Percentiles rank a stretch among this genome's conserved stretches.
phyloP scores from a whole-genome alignment of 2,329 filamentous ascomycete genomes.

The Ophiostoma tasmaniense region DNA sequence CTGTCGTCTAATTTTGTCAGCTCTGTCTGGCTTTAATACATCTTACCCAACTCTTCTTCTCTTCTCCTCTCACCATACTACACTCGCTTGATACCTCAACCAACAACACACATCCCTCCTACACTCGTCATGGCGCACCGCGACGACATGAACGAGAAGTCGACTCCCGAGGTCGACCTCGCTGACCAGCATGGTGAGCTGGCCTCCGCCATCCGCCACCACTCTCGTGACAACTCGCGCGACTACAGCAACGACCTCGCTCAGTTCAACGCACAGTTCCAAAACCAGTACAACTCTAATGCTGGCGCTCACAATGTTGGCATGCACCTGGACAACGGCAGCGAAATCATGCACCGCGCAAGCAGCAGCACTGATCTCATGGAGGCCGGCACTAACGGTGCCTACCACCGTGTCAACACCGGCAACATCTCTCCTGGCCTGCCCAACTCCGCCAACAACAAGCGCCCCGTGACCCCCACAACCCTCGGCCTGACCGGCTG shows the following conservation, averaged over 20 bases:
- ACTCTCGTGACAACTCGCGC: slow-evolving; percentile 15
- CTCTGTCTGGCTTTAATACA: not conserved
- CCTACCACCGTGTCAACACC: not conserved
- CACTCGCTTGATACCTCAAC: not conserved
- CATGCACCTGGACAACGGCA: not conserved
- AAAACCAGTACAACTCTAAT: not conserved
- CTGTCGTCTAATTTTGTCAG: not conserved
- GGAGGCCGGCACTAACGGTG: not conserved
- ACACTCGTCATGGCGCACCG: not conserved
- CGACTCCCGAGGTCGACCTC: slow-evolving; percentile 2
- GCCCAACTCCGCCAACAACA: slow-evolving; percentile 4
- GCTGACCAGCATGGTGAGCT: slow-evolving; percentile 12
- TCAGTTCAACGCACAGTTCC: slow-evolving; percentile 11
- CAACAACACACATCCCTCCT: not conserved
- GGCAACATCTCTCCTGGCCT: not conserved
- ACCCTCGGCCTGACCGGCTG: slow-evolving; percentile 15
- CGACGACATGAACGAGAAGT: slow-evolving; percentile 14
- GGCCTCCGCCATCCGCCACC: slow-evolving; percentile 6
- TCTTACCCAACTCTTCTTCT: not conserved
- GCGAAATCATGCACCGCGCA: slow-evolving; percentile 6
- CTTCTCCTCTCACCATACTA: not conserved
- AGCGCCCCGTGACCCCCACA: slow-evolving; percentile 17
- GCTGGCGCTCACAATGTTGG: not conserved
- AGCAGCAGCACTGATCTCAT: slow-evolving; percentile 6
- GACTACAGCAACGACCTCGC: slow-evolving; percentile 1